phyloP scores from a whole-genome alignment of 345 rosid genomes.

The Pistacia vera region DNA sequence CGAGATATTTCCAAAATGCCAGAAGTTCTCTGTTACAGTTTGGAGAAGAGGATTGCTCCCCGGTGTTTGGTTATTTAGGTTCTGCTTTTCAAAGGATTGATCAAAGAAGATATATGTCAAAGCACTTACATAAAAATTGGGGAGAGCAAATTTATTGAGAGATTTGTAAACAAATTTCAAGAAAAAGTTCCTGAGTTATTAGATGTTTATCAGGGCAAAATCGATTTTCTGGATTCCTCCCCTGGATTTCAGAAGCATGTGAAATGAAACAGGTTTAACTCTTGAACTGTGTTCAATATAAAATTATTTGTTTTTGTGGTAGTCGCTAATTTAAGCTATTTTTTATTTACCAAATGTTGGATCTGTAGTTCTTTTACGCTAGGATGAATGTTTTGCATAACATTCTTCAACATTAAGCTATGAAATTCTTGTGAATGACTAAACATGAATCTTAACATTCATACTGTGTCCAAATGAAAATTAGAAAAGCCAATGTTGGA shows the following conservation, averaged over 20 bases:
- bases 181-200: not conserved
- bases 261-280: not conserved
- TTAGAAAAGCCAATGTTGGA: no score
- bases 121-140: not conserved
- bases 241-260: not conserved
- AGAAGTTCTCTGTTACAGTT: constrained; percentile 12
- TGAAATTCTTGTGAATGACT: no score
- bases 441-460: no score
- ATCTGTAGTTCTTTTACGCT: no score
- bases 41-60: constrained; percentile 35
- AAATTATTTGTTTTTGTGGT: not conserved
- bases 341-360: no score
- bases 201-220: not conserved
- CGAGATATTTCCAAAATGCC: constrained; percentile 19
- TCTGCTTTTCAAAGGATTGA: constrained; percentile 24
- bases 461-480: no score
- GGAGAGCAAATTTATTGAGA: not conserved
- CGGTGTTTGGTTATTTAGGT: constrained; percentile 23
- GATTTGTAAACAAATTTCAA: not conserved
- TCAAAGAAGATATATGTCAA: not conserved
- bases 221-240: not conserved
- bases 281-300: not conserved
- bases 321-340: not conserved
- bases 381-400: no score
- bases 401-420: no score